Percentiles rank a stretch among this genome's conserved stretches.
Conservation (phyloP, 768 basidiomycete species). For the Boletus pseudo-olivaceus region DNA sequence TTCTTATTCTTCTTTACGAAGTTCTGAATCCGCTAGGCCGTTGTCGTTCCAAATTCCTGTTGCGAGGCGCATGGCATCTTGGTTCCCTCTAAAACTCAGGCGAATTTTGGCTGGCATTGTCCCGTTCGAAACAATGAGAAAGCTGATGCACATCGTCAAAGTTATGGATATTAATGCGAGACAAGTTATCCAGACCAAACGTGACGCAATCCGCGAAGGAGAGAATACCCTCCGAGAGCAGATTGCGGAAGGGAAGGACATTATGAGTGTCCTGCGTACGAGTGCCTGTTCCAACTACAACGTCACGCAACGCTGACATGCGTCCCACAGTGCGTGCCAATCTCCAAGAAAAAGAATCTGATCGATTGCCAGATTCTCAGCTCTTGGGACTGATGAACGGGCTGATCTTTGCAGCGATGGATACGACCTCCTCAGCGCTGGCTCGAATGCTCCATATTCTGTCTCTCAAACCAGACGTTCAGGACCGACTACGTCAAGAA, state of each 20-base stretch:
- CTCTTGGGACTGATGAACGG: not conserved
- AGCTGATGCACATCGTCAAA: not conserved
- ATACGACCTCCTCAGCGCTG: not conserved
- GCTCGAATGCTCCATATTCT: not conserved
- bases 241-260: not conserved
- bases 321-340: not conserved
- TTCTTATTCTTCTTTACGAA: not conserved
- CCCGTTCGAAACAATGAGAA: not conserved
- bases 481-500: not conserved
- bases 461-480: not conserved
- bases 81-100: not conserved
- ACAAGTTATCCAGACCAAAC: not conserved
- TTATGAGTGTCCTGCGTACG: not conserved
- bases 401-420: not conserved
- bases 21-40: not conserved
- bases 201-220: not conserved
- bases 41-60: not conserved
- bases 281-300: not conserved
- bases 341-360: not conserved
- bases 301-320: no score
- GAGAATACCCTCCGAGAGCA: not conserved
- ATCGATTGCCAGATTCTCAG: not conserved
- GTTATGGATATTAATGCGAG: not conserved
- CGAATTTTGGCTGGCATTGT: not conserved
- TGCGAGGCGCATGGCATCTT: not conserved